These are phyloP conservation scores for Cadophora malorum DNA, from an alignment of 2,329 filamentous ascomycete genomes.

Conservation along the genomic window DNA sequence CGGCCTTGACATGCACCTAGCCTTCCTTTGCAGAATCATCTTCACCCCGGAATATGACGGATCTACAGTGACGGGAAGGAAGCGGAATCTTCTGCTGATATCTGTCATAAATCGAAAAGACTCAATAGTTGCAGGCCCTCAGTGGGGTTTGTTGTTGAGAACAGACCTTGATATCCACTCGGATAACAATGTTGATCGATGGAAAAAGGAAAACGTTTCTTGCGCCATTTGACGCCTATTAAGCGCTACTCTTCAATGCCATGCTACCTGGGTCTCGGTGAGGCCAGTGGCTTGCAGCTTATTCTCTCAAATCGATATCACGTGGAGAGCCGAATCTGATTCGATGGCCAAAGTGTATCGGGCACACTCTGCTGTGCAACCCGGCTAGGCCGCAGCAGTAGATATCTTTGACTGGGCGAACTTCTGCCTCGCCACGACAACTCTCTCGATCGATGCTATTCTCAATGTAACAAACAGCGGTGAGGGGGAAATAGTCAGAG, in stretches of 20 bases:
- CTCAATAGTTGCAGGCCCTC: not conserved
- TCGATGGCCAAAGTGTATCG: not conserved
- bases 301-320: conserved; percentile 14
- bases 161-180: conserved; percentile 14
- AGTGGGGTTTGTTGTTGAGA: not conserved
- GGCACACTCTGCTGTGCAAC: conserved; percentile 31
- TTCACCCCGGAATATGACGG: not conserved
- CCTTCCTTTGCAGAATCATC: conserved; percentile 12
- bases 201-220: not conserved
- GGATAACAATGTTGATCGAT: not conserved
- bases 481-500: conserved; percentile 28
- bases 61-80: conserved; percentile 3
- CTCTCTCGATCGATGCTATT: conserved; percentile 35
- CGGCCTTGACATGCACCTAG: not conserved
- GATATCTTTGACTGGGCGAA: conserved; percentile 23
- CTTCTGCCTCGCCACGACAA: conserved; percentile 25
- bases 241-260: conserved; percentile 2
- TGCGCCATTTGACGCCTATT: not conserved
- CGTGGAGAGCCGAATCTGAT: conserved; percentile 5
- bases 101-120: conserved; percentile 1
- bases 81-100: not conserved
- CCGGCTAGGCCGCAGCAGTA: conserved; percentile 27
- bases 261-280: conserved; percentile 3
- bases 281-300: not conserved
- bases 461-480: conserved; percentile 37